Percentiles rank a stretch among this genome's conserved stretches.
These are phyloP conservation scores for Kernera saxatilis DNA, from an alignment of 345 rosid genomes.

Conservation along the genomic window DNA sequence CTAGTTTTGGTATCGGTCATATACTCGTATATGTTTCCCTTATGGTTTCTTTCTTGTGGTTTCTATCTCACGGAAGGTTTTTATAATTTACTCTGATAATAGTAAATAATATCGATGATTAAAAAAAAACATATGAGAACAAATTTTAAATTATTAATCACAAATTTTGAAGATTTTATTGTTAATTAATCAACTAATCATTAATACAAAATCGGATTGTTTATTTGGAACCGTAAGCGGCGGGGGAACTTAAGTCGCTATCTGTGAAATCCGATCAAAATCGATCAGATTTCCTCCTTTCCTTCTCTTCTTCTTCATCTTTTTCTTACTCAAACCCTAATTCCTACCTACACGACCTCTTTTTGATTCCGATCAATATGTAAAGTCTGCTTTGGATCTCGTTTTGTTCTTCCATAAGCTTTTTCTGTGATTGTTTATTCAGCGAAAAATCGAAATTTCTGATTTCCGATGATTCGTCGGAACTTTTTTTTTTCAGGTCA, in stretches of 20 bases:
- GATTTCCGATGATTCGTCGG: not conserved
- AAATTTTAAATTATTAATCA: too few relatives aligned
- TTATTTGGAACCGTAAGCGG: slow-evolving; percentile 4
- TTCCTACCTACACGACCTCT: not conserved
- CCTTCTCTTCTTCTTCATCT: not conserved
- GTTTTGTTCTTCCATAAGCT: not conserved
- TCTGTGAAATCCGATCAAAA: slow-evolving; percentile 15
- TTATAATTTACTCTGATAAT: too few relatives aligned
- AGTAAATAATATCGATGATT: too few relatives aligned
- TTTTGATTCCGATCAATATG: slow-evolving; percentile 6
- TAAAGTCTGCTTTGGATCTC: not conserved
- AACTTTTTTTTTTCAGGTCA: slow-evolving; percentile 37
- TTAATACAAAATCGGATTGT: too few relatives aligned
- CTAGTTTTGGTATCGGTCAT: too few relatives aligned
- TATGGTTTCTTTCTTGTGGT: too few relatives aligned
- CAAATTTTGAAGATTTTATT: too few relatives aligned
- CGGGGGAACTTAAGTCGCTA: slow-evolving; percentile 8
- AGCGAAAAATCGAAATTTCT: not conserved
- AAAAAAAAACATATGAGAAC: too few relatives aligned
- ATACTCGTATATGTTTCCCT: too few relatives aligned
- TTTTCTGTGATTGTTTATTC: not conserved
- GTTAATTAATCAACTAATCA: too few relatives aligned
- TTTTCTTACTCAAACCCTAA: slow-evolving; percentile 26
- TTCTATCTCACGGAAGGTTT: too few relatives aligned
- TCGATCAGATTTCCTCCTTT: not conserved